Conservation (phyloP, 768 basidiomycete species). For the Boletus huronensis region DNA sequence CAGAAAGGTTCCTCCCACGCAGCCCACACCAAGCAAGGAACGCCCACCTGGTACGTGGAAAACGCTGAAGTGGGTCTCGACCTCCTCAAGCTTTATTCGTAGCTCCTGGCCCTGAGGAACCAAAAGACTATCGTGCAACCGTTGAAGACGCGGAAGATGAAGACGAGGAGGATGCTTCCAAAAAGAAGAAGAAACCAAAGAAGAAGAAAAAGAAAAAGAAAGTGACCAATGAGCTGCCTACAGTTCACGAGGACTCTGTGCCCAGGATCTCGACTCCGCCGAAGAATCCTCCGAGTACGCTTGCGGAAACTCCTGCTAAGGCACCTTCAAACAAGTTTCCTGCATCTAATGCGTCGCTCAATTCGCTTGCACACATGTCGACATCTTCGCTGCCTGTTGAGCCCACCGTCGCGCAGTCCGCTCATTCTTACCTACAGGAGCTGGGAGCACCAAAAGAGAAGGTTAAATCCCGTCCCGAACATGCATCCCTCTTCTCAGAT, state of each 20-base stretch:
- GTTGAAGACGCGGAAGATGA: constrained; percentile 77
- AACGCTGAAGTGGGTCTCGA: background rate
- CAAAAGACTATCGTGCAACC: constrained; percentile 41
- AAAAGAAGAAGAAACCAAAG: constrained; percentile 66
- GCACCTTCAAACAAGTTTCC: constrained; percentile 4
- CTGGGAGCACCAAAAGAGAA: constrained; percentile 54
- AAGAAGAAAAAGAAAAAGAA: constrained; percentile 71
- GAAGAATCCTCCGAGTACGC: constrained; percentile 14
- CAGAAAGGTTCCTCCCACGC: constrained; percentile 7
- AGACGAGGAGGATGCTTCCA: constrained; percentile 53
- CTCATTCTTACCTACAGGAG: constrained; percentile 64
- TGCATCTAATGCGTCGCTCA: constrained; percentile 15
- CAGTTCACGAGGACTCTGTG: constrained; percentile 21
- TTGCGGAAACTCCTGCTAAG: constrained; percentile 26
- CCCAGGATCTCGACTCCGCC: constrained; percentile 17
- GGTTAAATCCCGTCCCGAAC: constrained; percentile 65
- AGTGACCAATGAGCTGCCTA: constrained; percentile 10
- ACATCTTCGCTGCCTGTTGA: constrained; percentile 44
- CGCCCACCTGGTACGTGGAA: constrained; percentile 11
- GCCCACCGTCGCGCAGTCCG: constrained; percentile 59
- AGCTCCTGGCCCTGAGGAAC: constrained; percentile 26
- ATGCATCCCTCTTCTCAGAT: constrained; percentile 48
- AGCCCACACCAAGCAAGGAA: constrained; percentile 13
- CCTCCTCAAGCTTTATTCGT: background rate
- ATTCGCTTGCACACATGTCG: constrained; percentile 31